phyloP scores from a whole-genome alignment of 1,284 basidiomycete genomes.

The Malassezia vespertilionis region DNA sequence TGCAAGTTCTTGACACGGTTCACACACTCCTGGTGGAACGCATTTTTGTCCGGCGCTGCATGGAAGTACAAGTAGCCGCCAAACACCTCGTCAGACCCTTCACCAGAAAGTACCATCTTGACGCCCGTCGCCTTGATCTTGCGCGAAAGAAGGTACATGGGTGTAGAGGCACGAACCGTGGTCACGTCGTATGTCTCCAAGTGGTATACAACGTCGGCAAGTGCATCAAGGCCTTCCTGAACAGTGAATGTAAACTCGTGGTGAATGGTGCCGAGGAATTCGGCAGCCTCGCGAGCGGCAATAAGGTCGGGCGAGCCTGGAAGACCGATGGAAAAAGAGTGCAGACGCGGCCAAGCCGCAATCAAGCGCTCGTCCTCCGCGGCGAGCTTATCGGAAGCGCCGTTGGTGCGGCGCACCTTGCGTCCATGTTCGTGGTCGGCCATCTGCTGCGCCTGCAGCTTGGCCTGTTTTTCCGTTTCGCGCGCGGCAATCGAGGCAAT shows the following conservation, averaged over 20 bases:
- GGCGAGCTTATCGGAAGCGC: conserved; percentile 21
- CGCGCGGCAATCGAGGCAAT: conserved; percentile 93
- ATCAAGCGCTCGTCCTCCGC: conserved; percentile 50
- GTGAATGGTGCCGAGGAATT: conserved; percentile 85
- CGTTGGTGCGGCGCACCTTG: conserved; percentile 20
- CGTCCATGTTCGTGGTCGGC: conserved; percentile 19
- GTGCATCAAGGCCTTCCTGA: conserved; percentile 92
- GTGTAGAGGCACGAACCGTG: conserved; percentile 91
- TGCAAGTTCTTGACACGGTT: conserved; percentile 95
- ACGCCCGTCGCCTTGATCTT: conserved; percentile 99
- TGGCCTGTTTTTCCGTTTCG: conserved; percentile 74
- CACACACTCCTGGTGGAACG: conserved; percentile 93
- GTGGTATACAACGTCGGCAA: conserved; percentile 96
- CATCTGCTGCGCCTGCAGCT: conserved; percentile 48
- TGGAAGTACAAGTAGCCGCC: conserved; percentile 99
- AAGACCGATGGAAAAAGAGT: conserved; percentile 95
- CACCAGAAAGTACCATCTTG: conserved; percentile 98
- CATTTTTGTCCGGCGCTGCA: conserved; percentile 74
- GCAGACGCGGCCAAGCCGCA: conserved; percentile 89
- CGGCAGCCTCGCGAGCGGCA: conserved; percentile 85
- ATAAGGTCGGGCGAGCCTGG: conserved; percentile 89
- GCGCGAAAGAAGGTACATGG: conserved; percentile 89
- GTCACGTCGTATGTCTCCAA: conserved; percentile 99
- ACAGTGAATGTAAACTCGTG: conserved; percentile 98
- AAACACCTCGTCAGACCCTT: conserved; percentile 94